Evolutionary conservation across 1,284 basidiomycete species (phyloP), one percentile per base, ranked within the genome.

Genomic region (Grifola frondosa): DNA sequence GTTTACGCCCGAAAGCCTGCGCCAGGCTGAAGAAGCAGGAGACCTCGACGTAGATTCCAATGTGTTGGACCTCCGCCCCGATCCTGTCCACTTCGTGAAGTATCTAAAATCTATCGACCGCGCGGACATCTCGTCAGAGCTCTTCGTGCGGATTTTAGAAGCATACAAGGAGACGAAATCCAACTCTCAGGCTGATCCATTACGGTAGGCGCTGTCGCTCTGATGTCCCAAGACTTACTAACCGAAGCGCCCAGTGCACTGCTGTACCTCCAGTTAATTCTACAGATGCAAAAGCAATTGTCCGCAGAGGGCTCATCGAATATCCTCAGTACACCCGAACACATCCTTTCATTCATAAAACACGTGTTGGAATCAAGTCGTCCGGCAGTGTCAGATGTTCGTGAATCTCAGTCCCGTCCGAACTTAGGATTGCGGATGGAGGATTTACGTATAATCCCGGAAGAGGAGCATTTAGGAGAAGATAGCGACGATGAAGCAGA

Each of bases 311-410:
- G 71, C n/a, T 65, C 75, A 1, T 73, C 77, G 3, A 81, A 76
- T 45, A 77, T 91, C n/a, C 71, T 93, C 34, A 77, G 73, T 38
- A 79, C 83, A 39, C 82, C 88, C 1, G 74, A 77, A 11, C 82
- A 92, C 46, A 76, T 93, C 8, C 64, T 95, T 11, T 71, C 74
- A 1, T 96, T 95, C 58, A 75, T 96, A 28, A 86, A 86, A 47
- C 81, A 89, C 46, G 84, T 86, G 1, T 61, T 87, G 5, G 67
- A 67, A 33, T 57, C 60, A 2, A 45, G 45, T 11, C 31, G n/a
- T n/a, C 22, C 13, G 6, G 6, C 48, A 28, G 59, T 70, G 6
- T 22, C 34, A 4, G 11, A 21, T 13, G 17, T 15, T 1, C 5
- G 6, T 6, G 19, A 34, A 39, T n/a, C n/a, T n/a, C n/a, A n/a